Evolutionary conservation across 495 filamentous ascomycete genomes (phyloP).

Genomic region (Talaromyces thailandensis): DNA sequence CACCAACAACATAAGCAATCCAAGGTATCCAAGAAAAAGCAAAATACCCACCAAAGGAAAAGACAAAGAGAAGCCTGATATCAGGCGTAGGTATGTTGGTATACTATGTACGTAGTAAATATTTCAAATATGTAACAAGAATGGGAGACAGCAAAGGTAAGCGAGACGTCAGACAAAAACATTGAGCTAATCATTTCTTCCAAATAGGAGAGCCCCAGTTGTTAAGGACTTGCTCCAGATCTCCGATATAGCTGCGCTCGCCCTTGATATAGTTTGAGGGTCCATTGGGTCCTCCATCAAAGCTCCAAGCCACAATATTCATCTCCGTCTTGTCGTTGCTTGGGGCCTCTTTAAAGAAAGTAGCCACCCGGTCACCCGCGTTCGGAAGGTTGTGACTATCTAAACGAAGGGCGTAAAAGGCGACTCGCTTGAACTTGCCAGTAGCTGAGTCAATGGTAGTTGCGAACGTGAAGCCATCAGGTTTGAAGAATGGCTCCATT

Average conservation of each 20-base stretch:
- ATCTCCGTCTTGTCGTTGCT: conserved; percentile 5
- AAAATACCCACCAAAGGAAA: background rate
- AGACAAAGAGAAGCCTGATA: background rate
- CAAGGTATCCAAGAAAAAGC: background rate
- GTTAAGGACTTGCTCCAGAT: conserved; percentile 4
- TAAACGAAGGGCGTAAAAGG: conserved; percentile 9
- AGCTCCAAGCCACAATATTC: conserved; percentile 11
- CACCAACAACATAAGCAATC: background rate
- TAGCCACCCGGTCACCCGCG: conserved; percentile 6
- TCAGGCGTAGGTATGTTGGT: background rate
- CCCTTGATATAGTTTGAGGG: conserved; percentile 9
- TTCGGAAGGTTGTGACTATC: background rate
- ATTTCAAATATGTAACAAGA: background rate
- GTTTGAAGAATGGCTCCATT: conserved; percentile 1
- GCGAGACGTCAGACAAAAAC: background rate
- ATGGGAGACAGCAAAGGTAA: background rate
- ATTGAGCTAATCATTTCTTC: background rate
- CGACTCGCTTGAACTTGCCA: conserved; percentile 10
- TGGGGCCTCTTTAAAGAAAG: conserved; percentile 6
- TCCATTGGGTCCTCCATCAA: background rate
- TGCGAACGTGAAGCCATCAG: conserved; percentile 6
- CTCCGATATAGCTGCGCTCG: conserved; percentile 10
- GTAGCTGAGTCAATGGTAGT: conserved; percentile 5
- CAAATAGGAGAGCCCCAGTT: conserved; percentile 4
- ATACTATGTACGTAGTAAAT: background rate